Base-by-base conservation (phyloP, 441 rosid species). In the Populus hybrid region DNA sequence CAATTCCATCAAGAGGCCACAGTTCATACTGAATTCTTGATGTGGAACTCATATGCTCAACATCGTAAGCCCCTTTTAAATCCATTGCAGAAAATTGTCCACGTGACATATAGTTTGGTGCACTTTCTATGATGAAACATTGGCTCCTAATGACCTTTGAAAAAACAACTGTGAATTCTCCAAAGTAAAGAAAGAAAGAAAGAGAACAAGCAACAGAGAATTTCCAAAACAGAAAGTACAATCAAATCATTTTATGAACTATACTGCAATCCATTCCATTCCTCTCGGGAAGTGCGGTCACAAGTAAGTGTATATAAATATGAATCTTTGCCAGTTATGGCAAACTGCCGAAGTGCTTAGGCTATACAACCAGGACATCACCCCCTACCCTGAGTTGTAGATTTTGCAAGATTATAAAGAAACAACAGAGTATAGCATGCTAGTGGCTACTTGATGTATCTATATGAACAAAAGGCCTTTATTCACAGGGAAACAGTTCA, bases 1-100 rank as follows among this genome's bases (percentile, higher is more conserved):
- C 91, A 74, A 92, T 90, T 79, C 88, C 92, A 66, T 85, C 82
- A 5, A 94, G 85, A 0, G 94, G 95, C 97, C 99, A 95, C 20
- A 87, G 79, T 56, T 95, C 97, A 75, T 89, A 89, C 81, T 79
- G 85, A 77, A 84, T 81, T 78, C 74, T 79, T 26, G 85, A 71
- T 1, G 76, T 74, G 65, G 87, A 78, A 64, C 61, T 70, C 71
- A 67, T 59, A 40, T 64, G 83, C 79, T 90, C 95, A 12, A 89
- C 20, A 78, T 91, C 92, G 79, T 79, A 84, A 73, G 72, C 67
- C 56, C 84, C 76, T 75, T 83, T 82, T 68, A 86, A 50, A 64
- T 86, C 92, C 93, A 83, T 85, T 8, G 31, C n/a, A 68, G 86
- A 76, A 83, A 70, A 56, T 78, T 83, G 81, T 87, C 85, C 87